Base-by-base conservation (phyloP, 2,329 filamentous ascomycete genomes). In the Ophiocordyceps camponoti-rufipedis region DNA sequence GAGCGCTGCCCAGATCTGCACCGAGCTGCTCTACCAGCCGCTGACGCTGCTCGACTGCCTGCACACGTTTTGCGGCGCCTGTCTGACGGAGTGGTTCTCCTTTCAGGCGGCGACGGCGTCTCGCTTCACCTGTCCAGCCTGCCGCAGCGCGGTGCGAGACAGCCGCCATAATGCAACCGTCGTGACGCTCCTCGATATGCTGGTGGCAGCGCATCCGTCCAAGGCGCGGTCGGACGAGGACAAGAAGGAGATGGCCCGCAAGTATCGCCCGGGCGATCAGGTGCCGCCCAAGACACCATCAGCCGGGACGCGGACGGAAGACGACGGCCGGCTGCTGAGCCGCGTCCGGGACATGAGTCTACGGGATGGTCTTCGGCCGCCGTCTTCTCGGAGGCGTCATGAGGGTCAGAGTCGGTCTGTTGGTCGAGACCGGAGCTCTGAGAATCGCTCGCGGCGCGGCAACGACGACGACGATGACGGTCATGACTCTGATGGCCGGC, bases 51-150 rank as follows among this genome's bases (percentile, higher is more conserved):
- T 94, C 61, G 85, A 94, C 68, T 94, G 87, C 60, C 75, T 94
- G 41, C 87, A 94, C 65, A 95, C 89, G 42, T 98, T 93, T 63
- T 98, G 91, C 68, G 91, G 88, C 51, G 83, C 85, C 38, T 98
- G 91, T 59, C 63, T 96, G 48, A 94, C 94, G 62, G 86, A 94
- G 67, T 98, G 91, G 91, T 98, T 96, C 60, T 68, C 71, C 50
- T 91, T 79, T 62, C 86, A 94, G 61, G 79, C 80, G 35, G 68
- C 71, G 29, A 69, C 70, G 13, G 73, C 72, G 54, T 49, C 68
- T 50, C 58, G 73, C 57, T 94, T 86, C 61, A 95, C 87, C 42
- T 98, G 91, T 65, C 91, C 91, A 39, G 83, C 86, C 64, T 98
- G 91, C 65, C 85, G 91, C 52, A 85, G 87, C 42, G 65, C 72